Conservation (phyloP, 495 filamentous ascomycete species). For the Astrothelium subdiscretum region DNA sequence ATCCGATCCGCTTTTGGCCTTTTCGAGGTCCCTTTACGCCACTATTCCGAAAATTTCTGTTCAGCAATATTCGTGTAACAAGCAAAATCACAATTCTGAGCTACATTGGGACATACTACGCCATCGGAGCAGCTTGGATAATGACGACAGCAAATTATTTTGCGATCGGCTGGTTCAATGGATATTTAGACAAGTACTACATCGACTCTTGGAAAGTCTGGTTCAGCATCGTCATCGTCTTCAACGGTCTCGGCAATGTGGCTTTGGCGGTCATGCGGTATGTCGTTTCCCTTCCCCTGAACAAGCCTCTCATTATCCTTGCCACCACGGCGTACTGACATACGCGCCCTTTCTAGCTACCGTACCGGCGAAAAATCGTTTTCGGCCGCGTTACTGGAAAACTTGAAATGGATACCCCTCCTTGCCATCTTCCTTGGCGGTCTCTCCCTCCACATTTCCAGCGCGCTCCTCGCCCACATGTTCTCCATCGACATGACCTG, state of each 20-base stretch:
- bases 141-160: slow-evolving; percentile 69
- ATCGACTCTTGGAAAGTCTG: slow-evolving; percentile 33
- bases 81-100: slow-evolving; percentile 71
- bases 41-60: slow-evolving; percentile 62
- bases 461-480: slow-evolving; percentile 36
- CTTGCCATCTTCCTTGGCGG: slow-evolving; percentile 41
- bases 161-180: slow-evolving; percentile 46
- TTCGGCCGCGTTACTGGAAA: slow-evolving; percentile 24
- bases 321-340: background rate
- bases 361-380: slow-evolving; percentile 31
- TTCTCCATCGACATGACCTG: slow-evolving; percentile 39
- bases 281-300: background rate
- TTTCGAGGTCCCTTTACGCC: slow-evolving; percentile 56
- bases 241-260: slow-evolving; percentile 38
- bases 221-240: slow-evolving; percentile 35
- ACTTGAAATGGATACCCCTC: slow-evolving; percentile 33
- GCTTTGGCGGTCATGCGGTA: slow-evolving; percentile 38
- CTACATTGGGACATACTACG: slow-evolving; percentile 78
- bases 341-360: background rate
- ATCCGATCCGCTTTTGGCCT: slow-evolving; percentile 49
- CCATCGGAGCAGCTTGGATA: slow-evolving; percentile 69
- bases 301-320: too few species aligned
- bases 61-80: slow-evolving; percentile 63
- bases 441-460: slow-evolving; percentile 35
- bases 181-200: slow-evolving; percentile 37